Evolutionary conservation across 2,329 filamentous ascomycete genomes (phyloP).

Genomic region (Colletotrichum liriopes): DNA sequence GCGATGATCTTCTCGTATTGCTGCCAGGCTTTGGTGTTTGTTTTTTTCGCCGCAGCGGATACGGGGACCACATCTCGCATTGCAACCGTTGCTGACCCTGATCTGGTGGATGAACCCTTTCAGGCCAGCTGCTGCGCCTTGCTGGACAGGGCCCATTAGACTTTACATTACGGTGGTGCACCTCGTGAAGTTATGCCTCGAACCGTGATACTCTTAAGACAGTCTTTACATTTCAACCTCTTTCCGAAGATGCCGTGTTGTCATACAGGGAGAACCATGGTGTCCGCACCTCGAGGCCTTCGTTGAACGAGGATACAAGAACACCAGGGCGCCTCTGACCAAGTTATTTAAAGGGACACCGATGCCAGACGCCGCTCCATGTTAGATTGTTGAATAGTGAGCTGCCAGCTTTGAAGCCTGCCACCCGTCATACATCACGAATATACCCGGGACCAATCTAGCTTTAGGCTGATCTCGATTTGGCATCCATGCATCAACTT

Average conservation of each 20-base stretch:
- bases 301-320: background rate
- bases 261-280: no score
- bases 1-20: conserved; percentile 38
- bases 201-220: background rate
- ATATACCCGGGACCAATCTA: background rate
- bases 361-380: background rate
- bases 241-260: background rate
- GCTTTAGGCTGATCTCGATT: background rate
- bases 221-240: background rate
- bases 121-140: background rate
- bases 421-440: background rate
- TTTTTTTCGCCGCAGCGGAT: conserved; percentile 24
- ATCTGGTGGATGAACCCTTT: background rate
- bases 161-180: no score
- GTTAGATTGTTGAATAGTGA: background rate
- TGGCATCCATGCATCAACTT: background rate
- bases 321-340: background rate
- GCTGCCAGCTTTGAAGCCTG: background rate
- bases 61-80: conserved; percentile 14
- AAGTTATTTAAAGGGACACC: no score
- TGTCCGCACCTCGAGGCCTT: background rate
- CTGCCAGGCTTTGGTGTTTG: background rate
- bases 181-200: background rate
- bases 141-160: background rate
- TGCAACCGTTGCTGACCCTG: background rate